phyloP scores from a whole-genome alignment of 1,284 basidiomycete genomes.

The Stygiomarasmius scandens region DNA sequence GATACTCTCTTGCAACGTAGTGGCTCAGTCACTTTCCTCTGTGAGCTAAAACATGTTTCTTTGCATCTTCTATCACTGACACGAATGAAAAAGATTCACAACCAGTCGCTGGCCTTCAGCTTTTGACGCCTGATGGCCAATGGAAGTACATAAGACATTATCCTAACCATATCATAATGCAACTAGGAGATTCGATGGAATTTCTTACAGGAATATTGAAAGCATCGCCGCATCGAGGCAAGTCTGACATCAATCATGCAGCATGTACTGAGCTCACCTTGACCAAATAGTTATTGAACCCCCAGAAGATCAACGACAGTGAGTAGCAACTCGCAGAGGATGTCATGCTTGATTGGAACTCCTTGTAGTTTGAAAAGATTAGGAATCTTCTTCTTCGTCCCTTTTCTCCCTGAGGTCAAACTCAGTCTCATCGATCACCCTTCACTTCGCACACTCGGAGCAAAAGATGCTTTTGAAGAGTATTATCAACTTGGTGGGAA shows the following conservation, averaged over 20 bases:
- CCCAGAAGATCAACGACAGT: conserved; percentile 21
- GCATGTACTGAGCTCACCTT: neutral
- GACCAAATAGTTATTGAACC: conserved; percentile 17
- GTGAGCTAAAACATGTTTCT: neutral
- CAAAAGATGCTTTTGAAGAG: conserved; percentile 20
- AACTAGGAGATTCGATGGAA: conserved; percentile 44
- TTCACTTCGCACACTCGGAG: conserved; percentile 6
- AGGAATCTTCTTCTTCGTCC: conserved; percentile 20
- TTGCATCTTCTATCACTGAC: neutral
- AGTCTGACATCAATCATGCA: conserved; percentile 3
- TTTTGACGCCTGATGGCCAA: conserved; percentile 14
- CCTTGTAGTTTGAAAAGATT: conserved; percentile 17
- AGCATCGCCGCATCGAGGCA: conserved; percentile 23
- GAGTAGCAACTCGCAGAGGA: no score
- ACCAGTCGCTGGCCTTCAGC: conserved; percentile 20
- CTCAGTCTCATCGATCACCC: conserved; percentile 17
- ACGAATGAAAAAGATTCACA: conserved; percentile 16
- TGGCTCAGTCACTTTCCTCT: conserved; percentile 11
- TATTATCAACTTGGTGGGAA: conserved; percentile 20
- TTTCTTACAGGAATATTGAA: conserved; percentile 47
- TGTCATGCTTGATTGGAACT: no score
- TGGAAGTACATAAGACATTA: conserved; percentile 19
- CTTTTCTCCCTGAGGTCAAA: conserved; percentile 18
- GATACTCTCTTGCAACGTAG: neutral
- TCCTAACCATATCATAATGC: conserved; percentile 29